phyloP scores from a whole-genome alignment of 352 stramenopile genomes.

The Pythium utonaiense region DNA sequence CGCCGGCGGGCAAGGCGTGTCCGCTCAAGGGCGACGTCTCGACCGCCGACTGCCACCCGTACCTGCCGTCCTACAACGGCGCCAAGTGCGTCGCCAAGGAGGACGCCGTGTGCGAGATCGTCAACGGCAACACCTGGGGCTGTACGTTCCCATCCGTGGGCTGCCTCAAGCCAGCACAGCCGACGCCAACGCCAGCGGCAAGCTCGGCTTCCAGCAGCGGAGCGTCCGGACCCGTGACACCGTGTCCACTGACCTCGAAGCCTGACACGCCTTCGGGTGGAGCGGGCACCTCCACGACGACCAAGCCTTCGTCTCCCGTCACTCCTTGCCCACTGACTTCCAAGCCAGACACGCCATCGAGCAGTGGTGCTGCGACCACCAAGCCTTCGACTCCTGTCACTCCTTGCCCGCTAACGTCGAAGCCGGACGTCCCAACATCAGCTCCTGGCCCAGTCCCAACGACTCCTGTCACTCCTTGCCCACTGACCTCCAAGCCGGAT shows the following conservation, averaged over 20 bases:
- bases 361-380: neutral
- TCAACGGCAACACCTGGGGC: conserved; percentile 24
- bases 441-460: neutral
- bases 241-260: neutral
- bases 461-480: neutral
- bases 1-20: conserved; percentile 21
- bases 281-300: neutral
- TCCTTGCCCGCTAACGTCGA: neutral
- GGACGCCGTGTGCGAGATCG: conserved; percentile 22
- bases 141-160: conserved; percentile 26
- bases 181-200: conserved; percentile 11
- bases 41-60: conserved; percentile 24
- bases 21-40: conserved; percentile 23
- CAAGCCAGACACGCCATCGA: neutral
- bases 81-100: conserved; percentile 27
- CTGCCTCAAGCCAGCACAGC: conserved; percentile 10
- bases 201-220: neutral
- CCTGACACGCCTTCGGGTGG: neutral
- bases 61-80: conserved; percentile 28
- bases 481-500: neutral
- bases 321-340: neutral
- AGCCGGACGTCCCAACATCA: neutral
- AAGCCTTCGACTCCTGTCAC: neutral
- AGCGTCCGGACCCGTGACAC: neutral
- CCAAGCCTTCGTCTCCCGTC: neutral